Conservation (phyloP, 805 yeast genomes). For the Metschnikowia colocasiae region DNA sequence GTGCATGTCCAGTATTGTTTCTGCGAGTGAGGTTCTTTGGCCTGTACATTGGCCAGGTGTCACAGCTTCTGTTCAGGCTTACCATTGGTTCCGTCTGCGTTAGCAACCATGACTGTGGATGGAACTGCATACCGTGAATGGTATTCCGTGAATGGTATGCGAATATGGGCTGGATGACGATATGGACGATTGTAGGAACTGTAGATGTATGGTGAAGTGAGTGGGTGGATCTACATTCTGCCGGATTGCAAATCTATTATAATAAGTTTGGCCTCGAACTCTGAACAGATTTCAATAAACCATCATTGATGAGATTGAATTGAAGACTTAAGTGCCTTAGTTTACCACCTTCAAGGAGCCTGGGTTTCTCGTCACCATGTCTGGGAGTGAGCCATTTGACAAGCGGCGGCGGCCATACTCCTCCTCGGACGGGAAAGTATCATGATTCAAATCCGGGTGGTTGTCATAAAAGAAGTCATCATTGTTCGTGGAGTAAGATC, state of each 20-base stretch:
- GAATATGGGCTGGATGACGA: too few species aligned
- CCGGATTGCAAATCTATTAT: background rate
- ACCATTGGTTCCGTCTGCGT: too few species aligned
- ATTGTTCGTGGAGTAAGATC: conserved; percentile 16
- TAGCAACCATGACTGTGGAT: too few species aligned
- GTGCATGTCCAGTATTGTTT: background rate
- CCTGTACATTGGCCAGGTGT: background rate
- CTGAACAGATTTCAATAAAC: background rate
- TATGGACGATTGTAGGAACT: too few species aligned
- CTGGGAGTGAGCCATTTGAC: conserved; percentile 55
- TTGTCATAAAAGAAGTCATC: conserved; percentile 12
- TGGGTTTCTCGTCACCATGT: conserved; percentile 41
- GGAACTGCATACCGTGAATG: too few species aligned
- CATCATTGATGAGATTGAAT: background rate
- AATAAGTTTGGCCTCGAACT: background rate
- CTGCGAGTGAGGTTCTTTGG: background rate
- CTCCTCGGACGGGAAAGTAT: conserved; percentile 8
- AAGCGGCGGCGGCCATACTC: conserved; percentile 47
- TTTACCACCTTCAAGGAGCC: conserved; percentile 53
- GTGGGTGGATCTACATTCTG: background rate
- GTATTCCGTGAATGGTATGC: too few species aligned
- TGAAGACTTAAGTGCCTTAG: background rate
- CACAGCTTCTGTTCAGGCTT: too few species aligned
- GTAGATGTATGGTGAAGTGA: too few species aligned
- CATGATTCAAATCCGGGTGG: conserved; percentile 4